Evolutionary conservation across 257 asterid species (phyloP).

Genomic region (Scutellaria barbata): DNA sequence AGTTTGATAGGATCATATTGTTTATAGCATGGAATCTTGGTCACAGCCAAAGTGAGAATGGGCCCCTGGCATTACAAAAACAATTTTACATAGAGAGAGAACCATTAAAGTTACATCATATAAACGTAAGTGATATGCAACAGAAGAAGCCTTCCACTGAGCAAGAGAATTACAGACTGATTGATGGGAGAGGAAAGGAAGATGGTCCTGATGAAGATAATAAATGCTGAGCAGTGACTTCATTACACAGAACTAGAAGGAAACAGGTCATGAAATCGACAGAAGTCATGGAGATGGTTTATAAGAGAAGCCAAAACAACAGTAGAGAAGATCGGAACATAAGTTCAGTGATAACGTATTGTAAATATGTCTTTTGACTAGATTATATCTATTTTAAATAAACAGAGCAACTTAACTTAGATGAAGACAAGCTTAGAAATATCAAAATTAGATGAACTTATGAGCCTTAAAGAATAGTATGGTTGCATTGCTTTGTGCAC

Average conservation of each 20-base stretch:
- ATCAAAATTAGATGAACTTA: constrained; percentile 15
- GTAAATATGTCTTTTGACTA: constrained; percentile 9
- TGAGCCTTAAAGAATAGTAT: constrained; percentile 4
- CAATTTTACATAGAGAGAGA: too few species aligned
- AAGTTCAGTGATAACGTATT: not conserved
- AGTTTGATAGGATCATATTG: not conserved
- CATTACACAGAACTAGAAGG: not conserved
- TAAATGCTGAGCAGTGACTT: constrained; percentile 1
- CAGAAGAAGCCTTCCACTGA: not conserved
- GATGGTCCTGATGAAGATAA: not conserved
- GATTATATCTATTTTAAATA: constrained; percentile 8
- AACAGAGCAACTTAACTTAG: constrained; percentile 9
- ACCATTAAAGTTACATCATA: not conserved
- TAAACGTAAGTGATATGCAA: not conserved
- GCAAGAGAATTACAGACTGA: constrained; percentile 5
- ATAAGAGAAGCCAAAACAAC: constrained; percentile 22
- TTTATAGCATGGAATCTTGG: not conserved
- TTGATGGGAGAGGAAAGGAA: not conserved
- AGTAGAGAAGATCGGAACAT: not conserved
- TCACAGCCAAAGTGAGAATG: not conserved
- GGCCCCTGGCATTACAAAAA: not conserved
- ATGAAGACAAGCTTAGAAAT: constrained; percentile 10
- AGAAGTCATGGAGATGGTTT: not conserved
- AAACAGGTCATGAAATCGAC: not conserved
- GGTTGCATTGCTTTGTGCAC: constrained; percentile 14